Evolutionary conservation across 1,284 basidiomycete genomes (phyloP).

Genomic region (Marasmius fiardii): DNA sequence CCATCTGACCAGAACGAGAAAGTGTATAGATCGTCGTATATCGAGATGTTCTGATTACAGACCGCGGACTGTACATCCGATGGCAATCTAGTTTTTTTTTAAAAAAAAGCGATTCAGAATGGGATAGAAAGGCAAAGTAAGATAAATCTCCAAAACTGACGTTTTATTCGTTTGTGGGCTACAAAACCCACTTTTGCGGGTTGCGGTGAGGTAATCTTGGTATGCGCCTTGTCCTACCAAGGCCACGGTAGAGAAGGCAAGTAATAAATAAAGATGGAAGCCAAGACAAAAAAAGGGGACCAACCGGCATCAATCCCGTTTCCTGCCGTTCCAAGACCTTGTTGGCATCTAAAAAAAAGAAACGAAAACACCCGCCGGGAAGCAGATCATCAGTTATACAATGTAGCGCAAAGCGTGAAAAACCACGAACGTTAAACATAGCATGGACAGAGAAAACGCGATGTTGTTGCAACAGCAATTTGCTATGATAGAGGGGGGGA

Average conservation of each 20-base stretch:
- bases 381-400: too few relatives aligned
- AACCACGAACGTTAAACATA: conserved; percentile 27
- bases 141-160: conserved; percentile 6
- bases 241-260: neutral
- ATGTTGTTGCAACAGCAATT: conserved; percentile 28
- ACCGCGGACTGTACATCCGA: conserved; percentile 17
- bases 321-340: conserved; percentile 14
- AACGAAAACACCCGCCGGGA: neutral
- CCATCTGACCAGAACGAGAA: conserved; percentile 20
- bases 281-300: neutral
- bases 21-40: conserved; percentile 20
- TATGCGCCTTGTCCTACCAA: conserved; percentile 12
- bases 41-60: conserved; percentile 20
- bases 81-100: conserved; percentile 12
- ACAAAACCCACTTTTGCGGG: conserved; percentile 13
- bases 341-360: conserved; percentile 18
- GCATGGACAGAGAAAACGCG: conserved; percentile 27
- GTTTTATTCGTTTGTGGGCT: conserved; percentile 21
- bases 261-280: neutral
- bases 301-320: conserved; percentile 7
- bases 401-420: too few relatives aligned
- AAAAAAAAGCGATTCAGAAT: neutral
- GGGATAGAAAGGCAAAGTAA: neutral
- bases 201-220: conserved; percentile 5
- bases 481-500: too few relatives aligned